phyloP scores from a whole-genome alignment of 1,139 yeast species.

The Diutina sp. region DNA sequence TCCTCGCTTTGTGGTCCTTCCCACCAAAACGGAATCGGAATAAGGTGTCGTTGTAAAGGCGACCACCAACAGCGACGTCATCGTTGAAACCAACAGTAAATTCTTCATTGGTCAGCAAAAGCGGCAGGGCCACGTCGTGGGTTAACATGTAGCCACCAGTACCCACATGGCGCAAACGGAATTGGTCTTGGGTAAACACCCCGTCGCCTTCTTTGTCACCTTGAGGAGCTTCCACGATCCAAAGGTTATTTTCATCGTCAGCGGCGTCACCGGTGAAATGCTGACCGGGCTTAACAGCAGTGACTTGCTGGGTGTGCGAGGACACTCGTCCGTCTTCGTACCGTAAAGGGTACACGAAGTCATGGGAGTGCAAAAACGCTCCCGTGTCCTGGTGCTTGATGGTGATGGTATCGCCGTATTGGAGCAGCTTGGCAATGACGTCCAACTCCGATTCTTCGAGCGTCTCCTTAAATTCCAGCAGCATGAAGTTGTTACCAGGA shows the following conservation, averaged over 20 bases:
- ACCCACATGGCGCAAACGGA: conserved; percentile 72
- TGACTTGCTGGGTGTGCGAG: conserved; percentile 91
- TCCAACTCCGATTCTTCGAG: conserved; percentile 74
- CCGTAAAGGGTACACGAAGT: conserved; percentile 64
- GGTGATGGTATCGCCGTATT: conserved; percentile 67
- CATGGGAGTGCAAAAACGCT: conserved; percentile 73
- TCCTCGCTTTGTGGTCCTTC: conserved; percentile 30
- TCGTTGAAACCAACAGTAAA: conserved; percentile 63
- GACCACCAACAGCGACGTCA: conserved; percentile 22
- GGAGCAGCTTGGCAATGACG: conserved; percentile 53
- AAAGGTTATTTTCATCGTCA: conserved; percentile 57
- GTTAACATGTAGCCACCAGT: conserved; percentile 73
- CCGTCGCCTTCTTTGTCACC: conserved; percentile 15
- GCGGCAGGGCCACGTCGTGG: conserved; percentile 97
- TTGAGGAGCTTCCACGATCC: conserved; percentile 53
- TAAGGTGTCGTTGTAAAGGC: conserved; percentile 57
- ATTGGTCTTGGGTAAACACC: conserved; percentile 43
- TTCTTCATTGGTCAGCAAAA: conserved; percentile 82
- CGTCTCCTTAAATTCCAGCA: conserved; percentile 86
- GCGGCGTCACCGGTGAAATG: conserved; percentile 7
- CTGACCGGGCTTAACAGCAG: conserved; percentile 38
- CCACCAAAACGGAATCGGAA: conserved; percentile 60
- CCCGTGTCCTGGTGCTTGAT: conserved; percentile 67
- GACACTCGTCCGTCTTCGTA: conserved; percentile 95
- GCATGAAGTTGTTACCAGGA: conserved; percentile 92